Conservation (phyloP, 2,329 filamentous ascomycete species). For the Botryotinia calthae region DNA sequence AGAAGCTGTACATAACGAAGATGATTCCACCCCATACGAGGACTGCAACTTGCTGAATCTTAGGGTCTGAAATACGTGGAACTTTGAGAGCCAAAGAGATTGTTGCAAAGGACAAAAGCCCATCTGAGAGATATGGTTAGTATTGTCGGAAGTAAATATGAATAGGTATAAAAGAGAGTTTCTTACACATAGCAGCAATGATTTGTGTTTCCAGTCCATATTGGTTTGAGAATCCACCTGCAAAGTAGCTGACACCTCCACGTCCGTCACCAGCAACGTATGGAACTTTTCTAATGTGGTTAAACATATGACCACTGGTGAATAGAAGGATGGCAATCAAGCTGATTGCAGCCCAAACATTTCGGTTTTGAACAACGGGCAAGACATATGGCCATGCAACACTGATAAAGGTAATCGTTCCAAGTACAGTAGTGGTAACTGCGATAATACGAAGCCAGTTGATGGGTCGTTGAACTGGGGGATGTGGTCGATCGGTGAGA, state of each 20-base stretch:
- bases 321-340: slow-evolving; percentile 88
- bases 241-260: slow-evolving; percentile 87
- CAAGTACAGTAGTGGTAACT: slow-evolving; percentile 66
- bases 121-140: slow-evolving; percentile 50
- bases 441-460: slow-evolving; percentile 78
- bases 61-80: slow-evolving; percentile 77
- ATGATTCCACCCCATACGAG: slow-evolving; percentile 75
- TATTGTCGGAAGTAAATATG: slow-evolving; percentile 1
- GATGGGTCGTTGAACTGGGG: slow-evolving; percentile 75
- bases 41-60: slow-evolving; percentile 76
- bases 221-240: slow-evolving; percentile 88
- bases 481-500: slow-evolving; percentile 74
- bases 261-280: slow-evolving; percentile 84
- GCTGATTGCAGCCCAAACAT: slow-evolving; percentile 88
- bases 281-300: slow-evolving; percentile 93
- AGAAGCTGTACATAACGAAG: slow-evolving; percentile 85
- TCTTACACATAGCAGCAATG: slow-evolving; percentile 85
- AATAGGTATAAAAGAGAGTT: slow-evolving; percentile 30
- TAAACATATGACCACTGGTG: slow-evolving; percentile 98
- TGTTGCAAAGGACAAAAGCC: slow-evolving; percentile 79
- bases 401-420: slow-evolving; percentile 63
- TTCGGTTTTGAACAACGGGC: slow-evolving; percentile 83
- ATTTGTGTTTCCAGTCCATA: slow-evolving; percentile 95
- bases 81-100: slow-evolving; percentile 92
- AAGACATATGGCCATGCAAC: slow-evolving; percentile 76